Evolutionary conservation across 2,329 filamentous ascomycete species (phyloP).

Genomic region (Alternaria dauci): DNA sequence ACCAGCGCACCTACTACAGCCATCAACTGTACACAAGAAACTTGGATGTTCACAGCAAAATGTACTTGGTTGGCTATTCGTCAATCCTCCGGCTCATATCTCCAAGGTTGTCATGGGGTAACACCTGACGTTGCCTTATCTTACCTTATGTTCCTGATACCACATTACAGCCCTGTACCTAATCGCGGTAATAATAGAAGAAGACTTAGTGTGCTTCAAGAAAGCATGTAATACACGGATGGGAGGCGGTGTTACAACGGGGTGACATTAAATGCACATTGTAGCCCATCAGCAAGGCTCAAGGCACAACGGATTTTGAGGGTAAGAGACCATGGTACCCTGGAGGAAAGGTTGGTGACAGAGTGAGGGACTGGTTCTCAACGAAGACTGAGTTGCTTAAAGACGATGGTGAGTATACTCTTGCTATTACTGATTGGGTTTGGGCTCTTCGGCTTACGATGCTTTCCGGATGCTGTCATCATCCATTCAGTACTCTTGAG

Average conservation of each 20-base stretch:
- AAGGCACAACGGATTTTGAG: too few species aligned
- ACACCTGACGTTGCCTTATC: not conserved
- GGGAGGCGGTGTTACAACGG: too few species aligned
- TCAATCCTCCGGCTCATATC: not conserved
- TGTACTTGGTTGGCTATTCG: not conserved
- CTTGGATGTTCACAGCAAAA: not conserved
- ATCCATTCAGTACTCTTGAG: constrained; percentile 12
- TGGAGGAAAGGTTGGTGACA: not conserved
- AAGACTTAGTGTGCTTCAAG: too few species aligned
- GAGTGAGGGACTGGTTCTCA: not conserved
- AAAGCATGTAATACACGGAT: too few species aligned
- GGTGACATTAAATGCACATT: too few species aligned
- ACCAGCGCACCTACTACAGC: not conserved
- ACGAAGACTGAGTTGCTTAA: constrained; percentile 7
- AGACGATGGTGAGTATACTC: constrained; percentile 9
- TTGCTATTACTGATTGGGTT: not conserved
- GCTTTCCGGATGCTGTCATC: constrained; percentile 7
- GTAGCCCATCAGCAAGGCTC: too few species aligned
- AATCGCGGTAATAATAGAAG: too few species aligned
- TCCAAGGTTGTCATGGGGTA: not conserved
- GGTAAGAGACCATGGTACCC: too few species aligned
- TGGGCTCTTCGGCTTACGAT: not conserved
- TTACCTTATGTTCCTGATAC: too few species aligned
- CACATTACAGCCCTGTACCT: too few species aligned
- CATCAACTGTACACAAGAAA: not conserved